A percentile compares a stretch with the other conserved stretches of the same genome.
Conservation (phyloP, 2,329 filamentous ascomycete species). For the Thelonectria blattea region DNA sequence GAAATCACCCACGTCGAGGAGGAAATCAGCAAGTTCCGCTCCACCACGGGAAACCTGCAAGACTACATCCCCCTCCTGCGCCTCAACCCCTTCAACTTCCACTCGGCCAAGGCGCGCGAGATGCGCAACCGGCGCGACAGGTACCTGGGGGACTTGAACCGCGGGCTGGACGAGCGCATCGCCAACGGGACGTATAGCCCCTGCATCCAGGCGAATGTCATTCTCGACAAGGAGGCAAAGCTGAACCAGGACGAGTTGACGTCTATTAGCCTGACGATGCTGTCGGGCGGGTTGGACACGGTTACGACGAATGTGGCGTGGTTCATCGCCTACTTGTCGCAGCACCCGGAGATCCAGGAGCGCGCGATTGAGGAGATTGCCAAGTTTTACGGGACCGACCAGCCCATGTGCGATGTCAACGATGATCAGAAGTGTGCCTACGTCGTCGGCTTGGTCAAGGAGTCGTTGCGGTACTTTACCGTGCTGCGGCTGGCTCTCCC, state of each 20-base stretch:
- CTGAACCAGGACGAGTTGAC: constrained; percentile 68
- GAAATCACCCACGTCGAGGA: constrained; percentile 70
- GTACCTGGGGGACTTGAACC: constrained; percentile 64
- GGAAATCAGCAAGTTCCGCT: constrained; percentile 63
- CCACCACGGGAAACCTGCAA: constrained; percentile 65
- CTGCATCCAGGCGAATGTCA: constrained; percentile 72
- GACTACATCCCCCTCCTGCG: constrained; percentile 66
- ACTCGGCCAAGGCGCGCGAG: constrained; percentile 63
- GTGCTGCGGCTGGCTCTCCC: constrained; percentile 69
- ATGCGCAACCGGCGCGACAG: constrained; percentile 65
- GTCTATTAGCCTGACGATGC: constrained; percentile 71
- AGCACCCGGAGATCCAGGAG: constrained; percentile 66
- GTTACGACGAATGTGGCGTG: constrained; percentile 70
- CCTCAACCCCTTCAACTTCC: constrained; percentile 66
- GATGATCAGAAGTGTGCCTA: constrained; percentile 71
- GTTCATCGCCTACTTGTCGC: constrained; percentile 66
- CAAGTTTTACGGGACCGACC: constrained; percentile 55
- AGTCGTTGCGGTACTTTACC: constrained; percentile 67
- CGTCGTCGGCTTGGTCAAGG: constrained; percentile 66
- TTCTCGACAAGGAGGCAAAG: constrained; percentile 67
- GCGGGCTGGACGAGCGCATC: constrained; percentile 65
- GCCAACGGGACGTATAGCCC: constrained; percentile 64
- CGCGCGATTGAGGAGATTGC: constrained; percentile 64
- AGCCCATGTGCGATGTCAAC: constrained; percentile 63
- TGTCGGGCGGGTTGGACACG: constrained; percentile 70